phyloP scores from a whole-genome alignment of 2,329 filamentous ascomycete genomes.

The Talaromyces funiculosus region DNA sequence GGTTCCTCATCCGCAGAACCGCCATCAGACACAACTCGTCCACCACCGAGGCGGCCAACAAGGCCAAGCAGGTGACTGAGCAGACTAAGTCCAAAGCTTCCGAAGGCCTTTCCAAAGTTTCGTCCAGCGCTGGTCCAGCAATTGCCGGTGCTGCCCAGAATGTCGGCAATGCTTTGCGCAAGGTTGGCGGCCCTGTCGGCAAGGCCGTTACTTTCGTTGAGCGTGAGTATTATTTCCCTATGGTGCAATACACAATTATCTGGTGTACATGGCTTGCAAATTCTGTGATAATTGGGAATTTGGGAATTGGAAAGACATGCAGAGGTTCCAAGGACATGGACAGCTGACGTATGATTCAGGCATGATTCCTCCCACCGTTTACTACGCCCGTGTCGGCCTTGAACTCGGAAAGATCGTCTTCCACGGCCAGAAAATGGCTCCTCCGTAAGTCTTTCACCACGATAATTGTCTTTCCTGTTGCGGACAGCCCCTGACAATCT shows the following conservation, averaged over 20 bases:
- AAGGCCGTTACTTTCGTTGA: slow-evolving; percentile 73
- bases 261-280: neutral
- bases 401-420: slow-evolving; percentile 87
- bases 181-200: slow-evolving; percentile 78
- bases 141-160: slow-evolving; percentile 67
- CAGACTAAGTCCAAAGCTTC: slow-evolving; percentile 58
- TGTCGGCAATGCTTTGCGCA: slow-evolving; percentile 61
- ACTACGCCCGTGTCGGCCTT: slow-evolving; percentile 84
- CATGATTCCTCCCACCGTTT: slow-evolving; percentile 77
- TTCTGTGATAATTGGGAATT: neutral
- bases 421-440: slow-evolving; percentile 82
- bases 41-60: slow-evolving; percentile 40
- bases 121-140: slow-evolving; percentile 72
- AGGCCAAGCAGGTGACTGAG: slow-evolving; percentile 41
- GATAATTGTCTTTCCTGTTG: neutral
- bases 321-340: neutral
- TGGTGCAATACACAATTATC: neutral
- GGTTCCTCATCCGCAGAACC: slow-evolving; percentile 42
- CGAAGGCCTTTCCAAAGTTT: slow-evolving; percentile 75
- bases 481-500: slow-evolving; percentile 7
- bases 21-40: slow-evolving; percentile 45
- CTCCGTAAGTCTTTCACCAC: slow-evolving; percentile 66
- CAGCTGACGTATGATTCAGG: slow-evolving; percentile 47
- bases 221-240: slow-evolving; percentile 57
- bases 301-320: neutral